A percentile compares a stretch with the other conserved stretches of the same genome.
Evolutionary conservation across 495 filamentous ascomycete genomes (phyloP).

Genomic region (Mycothermus thermophilus): DNA sequence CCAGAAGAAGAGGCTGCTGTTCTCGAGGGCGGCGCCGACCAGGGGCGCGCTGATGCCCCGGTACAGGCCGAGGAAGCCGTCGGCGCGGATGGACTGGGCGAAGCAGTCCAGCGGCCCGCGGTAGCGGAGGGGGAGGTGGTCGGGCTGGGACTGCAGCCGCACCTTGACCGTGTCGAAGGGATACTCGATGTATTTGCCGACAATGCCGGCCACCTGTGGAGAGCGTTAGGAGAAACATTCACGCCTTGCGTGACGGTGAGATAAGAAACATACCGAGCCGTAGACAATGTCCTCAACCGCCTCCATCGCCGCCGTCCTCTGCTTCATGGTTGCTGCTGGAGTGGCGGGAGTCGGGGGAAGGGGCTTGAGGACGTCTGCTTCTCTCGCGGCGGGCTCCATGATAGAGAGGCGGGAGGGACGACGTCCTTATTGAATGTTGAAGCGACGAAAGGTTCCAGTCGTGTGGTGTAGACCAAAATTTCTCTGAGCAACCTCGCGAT

Average conservation of each 20-base stretch:
- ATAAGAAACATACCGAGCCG: slow-evolving; percentile 53
- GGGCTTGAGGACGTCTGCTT: slow-evolving; percentile 4
- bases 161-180: slow-evolving; percentile 98
- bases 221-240: slow-evolving; percentile 11
- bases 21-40: slow-evolving; percentile 83
- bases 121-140: slow-evolving; percentile 68
- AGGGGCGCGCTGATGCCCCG: slow-evolving; percentile 88
- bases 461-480: too few relatives aligned
- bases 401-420: slow-evolving; percentile 1
- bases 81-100: slow-evolving; percentile 59
- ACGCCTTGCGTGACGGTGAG: too few relatives aligned
- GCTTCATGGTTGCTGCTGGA: slow-evolving; percentile 5
- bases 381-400: slow-evolving; percentile 6
- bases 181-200: slow-evolving; percentile 93
- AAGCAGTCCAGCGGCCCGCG: slow-evolving; percentile 88
- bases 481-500: too few relatives aligned
- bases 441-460: too few relatives aligned
- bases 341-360: slow-evolving; percentile 6
- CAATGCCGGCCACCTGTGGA: slow-evolving; percentile 64
- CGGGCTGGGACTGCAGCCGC: slow-evolving; percentile 65
- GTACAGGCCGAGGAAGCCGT: slow-evolving; percentile 74
- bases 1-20: slow-evolving; percentile 87
- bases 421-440: too few relatives aligned
- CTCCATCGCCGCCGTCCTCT: slow-evolving; percentile 41
- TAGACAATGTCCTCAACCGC: slow-evolving; percentile 69